These are phyloP conservation scores for Posidonia oceanica DNA, from an alignment of 116 monocot genomes.

Conservation along the genomic window DNA sequence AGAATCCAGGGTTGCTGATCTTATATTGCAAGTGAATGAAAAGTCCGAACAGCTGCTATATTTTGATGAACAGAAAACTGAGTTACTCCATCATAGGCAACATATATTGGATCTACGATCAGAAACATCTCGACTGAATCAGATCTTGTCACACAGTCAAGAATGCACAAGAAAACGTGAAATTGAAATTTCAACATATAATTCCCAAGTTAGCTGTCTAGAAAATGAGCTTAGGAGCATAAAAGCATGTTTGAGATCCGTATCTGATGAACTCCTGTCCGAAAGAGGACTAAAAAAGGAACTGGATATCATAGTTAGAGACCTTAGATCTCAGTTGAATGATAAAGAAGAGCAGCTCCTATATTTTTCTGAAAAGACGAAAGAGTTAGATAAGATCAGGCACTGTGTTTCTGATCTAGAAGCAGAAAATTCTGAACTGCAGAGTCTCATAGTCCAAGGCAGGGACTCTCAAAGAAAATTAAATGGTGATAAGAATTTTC, in stretches of 20 bases:
- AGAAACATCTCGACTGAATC: slow-evolving; percentile 14
- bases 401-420: slow-evolving; percentile 37
- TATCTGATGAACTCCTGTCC: slow-evolving; percentile 29
- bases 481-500: slow-evolving; percentile 15
- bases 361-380: slow-evolving; percentile 36
- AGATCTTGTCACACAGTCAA: slow-evolving; percentile 5
- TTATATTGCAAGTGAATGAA: slow-evolving; percentile 17
- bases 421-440: slow-evolving; percentile 25
- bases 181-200: background rate
- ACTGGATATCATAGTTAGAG: slow-evolving; percentile 12
- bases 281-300: slow-evolving; percentile 29
- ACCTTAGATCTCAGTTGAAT: slow-evolving; percentile 41
- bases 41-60: slow-evolving; percentile 8
- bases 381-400: slow-evolving; percentile 27
- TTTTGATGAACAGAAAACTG: slow-evolving; percentile 14
- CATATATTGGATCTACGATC: slow-evolving; percentile 11
- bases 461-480: slow-evolving; percentile 27
- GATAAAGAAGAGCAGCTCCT: slow-evolving; percentile 35
- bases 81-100: slow-evolving; percentile 11
- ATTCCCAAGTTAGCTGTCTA: slow-evolving; percentile 17
- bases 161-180: slow-evolving; percentile 1
- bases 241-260: slow-evolving; percentile 24
- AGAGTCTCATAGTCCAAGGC: slow-evolving; percentile 14
- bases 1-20: slow-evolving; percentile 21
- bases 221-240: slow-evolving; percentile 12